A percentile compares a stretch with the other conserved stretches of the same genome.
Conservation (phyloP, 805 yeast species). For the Candida methanosorbosa region DNA sequence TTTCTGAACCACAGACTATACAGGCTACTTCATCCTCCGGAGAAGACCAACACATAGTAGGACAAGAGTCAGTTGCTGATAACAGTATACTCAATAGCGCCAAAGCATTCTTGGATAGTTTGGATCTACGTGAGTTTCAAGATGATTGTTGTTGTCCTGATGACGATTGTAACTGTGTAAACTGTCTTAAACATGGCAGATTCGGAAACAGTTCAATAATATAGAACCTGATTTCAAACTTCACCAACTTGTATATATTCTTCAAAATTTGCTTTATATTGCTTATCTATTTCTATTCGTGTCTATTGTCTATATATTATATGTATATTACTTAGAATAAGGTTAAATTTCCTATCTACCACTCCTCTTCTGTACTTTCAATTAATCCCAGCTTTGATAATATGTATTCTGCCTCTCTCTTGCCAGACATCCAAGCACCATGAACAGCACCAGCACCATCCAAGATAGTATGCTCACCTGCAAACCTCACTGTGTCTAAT, state of each 20-base stretch:
- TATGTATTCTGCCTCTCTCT: constrained; percentile 19
- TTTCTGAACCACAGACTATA: no score
- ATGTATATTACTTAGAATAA: background rate
- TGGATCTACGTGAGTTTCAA: constrained; percentile 14
- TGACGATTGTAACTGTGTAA: constrained; percentile 21
- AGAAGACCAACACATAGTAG: no score
- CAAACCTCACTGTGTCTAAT: constrained; percentile 58
- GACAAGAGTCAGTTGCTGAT: no score
- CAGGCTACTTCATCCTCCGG: no score
- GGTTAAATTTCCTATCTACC: background rate
- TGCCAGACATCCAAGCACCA: constrained; percentile 76
- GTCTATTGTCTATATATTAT: no score
- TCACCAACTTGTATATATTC: background rate
- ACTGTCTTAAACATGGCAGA: constrained; percentile 24
- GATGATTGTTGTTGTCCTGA: constrained; percentile 23
- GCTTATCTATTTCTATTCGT: background rate
- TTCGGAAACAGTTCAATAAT: constrained; percentile 6
- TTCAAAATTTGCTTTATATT: no score
- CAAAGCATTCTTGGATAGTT: constrained; percentile 11
- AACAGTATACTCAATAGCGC: no score
- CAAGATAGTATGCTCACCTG: constrained; percentile 81
- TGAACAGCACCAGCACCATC: constrained; percentile 92
- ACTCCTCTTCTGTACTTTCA: constrained; percentile 2
- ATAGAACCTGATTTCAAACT: background rate
- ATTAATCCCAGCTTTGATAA: constrained; percentile 13